These are phyloP conservation scores for Phytophthora sojae DNA, from an alignment of 352 stramenopile genomes.

Conservation along the genomic window DNA sequence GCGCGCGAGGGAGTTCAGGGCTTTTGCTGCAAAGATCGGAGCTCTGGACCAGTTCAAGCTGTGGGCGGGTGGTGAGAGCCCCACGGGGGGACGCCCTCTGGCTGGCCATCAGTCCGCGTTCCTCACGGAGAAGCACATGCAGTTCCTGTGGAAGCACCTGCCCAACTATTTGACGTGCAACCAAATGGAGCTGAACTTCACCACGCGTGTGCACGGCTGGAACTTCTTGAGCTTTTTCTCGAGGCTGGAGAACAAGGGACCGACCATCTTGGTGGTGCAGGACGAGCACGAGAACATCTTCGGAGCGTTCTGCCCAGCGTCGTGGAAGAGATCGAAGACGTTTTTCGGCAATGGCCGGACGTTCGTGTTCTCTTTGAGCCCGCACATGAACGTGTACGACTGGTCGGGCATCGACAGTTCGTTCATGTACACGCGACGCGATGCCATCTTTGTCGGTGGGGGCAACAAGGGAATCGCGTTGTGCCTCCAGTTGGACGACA, in stretches of 20 bases:
- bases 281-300: constrained; percentile 80
- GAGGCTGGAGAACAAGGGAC: constrained; percentile 61
- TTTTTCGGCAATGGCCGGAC: constrained; percentile 83
- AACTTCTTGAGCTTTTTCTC: constrained; percentile 77
- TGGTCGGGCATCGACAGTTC: constrained; percentile 75
- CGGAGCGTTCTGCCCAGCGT: constrained; percentile 74
- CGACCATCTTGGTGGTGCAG: constrained; percentile 73
- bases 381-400: constrained; percentile 58
- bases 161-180: constrained; percentile 72
- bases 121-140: constrained; percentile 74
- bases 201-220: constrained; percentile 71
- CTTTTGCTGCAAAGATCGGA: constrained; percentile 62
- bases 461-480: constrained; percentile 74
- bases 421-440: constrained; percentile 71
- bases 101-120: constrained; percentile 56
- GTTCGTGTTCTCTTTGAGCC: constrained; percentile 78
- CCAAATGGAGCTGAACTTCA: constrained; percentile 75
- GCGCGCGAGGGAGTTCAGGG: constrained; percentile 40
- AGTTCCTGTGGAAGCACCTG: constrained; percentile 68
- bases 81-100: constrained; percentile 32
- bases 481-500: constrained; percentile 77
- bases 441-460: constrained; percentile 72
- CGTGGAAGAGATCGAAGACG: constrained; percentile 55
- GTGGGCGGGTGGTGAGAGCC: constrained; percentile 39
- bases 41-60: constrained; percentile 69